phyloP scores from a whole-genome alignment of 163 green algal species.

The Chloroidium sp. region DNA sequence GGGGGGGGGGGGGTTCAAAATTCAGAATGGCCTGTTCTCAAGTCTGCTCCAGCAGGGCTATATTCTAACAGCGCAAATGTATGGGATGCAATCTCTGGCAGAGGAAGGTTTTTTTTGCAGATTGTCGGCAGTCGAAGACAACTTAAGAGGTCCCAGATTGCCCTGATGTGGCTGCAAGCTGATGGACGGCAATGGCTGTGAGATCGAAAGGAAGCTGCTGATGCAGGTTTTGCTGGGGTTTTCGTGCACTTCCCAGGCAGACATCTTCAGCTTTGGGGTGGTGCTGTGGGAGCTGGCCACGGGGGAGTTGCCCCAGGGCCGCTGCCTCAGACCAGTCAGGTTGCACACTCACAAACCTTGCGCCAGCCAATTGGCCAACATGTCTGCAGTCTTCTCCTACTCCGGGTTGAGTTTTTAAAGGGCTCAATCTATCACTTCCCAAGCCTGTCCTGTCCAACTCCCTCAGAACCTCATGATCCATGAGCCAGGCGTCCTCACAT shows the following conservation, averaged over 20 bases:
- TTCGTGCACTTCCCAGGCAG: conserved; percentile 6
- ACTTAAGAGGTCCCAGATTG: neutral
- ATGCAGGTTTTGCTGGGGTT: neutral
- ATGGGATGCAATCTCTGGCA: no score
- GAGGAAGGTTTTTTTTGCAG: no score
- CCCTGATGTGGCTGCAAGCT: neutral
- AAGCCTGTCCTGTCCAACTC: neutral
- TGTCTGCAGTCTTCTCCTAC: no score
- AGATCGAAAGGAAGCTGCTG: neutral
- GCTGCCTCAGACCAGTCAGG: conserved; percentile 4
- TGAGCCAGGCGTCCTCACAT: no score
- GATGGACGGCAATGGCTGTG: neutral
- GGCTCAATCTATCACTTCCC: no score
- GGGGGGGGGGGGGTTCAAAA: neutral
- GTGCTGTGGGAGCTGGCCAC: conserved; percentile 15
- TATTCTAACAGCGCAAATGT: no score
- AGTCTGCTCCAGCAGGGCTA: no score
- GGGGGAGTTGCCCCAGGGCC: conserved; percentile 3
- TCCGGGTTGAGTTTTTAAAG: no score
- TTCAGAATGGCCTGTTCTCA: no score
- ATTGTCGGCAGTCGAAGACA: no score
- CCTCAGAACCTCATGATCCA: neutral
- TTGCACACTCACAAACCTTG: neutral
- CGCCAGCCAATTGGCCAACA: neutral
- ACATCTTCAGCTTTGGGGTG: conserved; percentile 15